Base-by-base conservation (phyloP, 2,329 filamentous ascomycete genomes). In the Myriosclerotinia scirpicola region DNA sequence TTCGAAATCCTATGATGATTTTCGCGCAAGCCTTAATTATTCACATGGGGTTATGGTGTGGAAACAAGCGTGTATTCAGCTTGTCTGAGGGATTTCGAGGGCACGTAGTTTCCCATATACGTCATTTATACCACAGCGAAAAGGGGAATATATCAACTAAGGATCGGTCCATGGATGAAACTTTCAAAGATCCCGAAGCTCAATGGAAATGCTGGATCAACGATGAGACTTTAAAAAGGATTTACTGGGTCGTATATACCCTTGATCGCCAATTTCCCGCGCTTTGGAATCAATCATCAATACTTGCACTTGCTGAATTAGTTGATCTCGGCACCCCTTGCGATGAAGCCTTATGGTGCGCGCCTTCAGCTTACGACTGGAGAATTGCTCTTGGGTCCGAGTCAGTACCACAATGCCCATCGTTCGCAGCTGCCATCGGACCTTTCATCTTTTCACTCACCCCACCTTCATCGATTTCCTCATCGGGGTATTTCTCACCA, bases 291-390 rank as follows among this genome's bases (percentile, higher is more conserved):
- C 56, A 73, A 12, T 69, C 71, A 17, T 66, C 68, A 15, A 69
- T 71, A 14, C 71, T 73, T 15, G 69, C 71, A 14, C 62, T 71
- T n/a, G 68, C 70, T 11, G 71, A 74, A 44, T 62, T 74, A 20
- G 68, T 68, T 36, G 46, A 70, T 60, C 46, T 74, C 17, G 64
- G 66, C 6, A 73, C 71, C 56, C 72, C 72, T 44, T 73, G 71
- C 40, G 71, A 74, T 36, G 71, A 74, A 22, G 68, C 69, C n/a
- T 73, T 72, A 50, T 74, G 72, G 72, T 64, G 22, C 20, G 71
- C 71, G 6, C 55, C 69, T 15, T 72, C 71, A 20, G 71, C 72
- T 20, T 54, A 68, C 15, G 61, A 71, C 36, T 74, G 72, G 71
- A 71, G 71, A 46, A 67, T 71, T 46, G 54, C 72, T 8, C 67